A percentile compares a stretch with the other conserved stretches of the same genome.
phyloP scores from a whole-genome alignment of 257 asterid species.

The Echium plantagineum region DNA sequence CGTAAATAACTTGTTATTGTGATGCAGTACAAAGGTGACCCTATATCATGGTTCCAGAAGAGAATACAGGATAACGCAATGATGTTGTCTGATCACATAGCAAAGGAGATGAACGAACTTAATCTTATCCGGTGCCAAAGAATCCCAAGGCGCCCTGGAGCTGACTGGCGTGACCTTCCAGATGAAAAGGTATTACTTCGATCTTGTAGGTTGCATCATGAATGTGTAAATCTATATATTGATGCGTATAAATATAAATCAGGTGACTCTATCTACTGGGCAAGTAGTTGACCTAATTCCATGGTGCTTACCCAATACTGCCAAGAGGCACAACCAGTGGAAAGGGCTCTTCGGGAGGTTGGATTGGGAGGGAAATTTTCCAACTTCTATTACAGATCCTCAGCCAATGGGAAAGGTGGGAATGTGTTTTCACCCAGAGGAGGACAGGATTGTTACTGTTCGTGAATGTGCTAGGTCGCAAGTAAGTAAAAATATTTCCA shows the following conservation, averaged over 20 bases:
- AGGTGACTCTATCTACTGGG: conserved; percentile 74
- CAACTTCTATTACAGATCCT: conserved; percentile 83
- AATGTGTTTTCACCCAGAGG: conserved; percentile 91
- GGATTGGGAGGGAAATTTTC: conserved; percentile 95
- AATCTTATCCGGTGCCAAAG: conserved; percentile 70
- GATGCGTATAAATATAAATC: conserved; percentile 8
- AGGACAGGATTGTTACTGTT: conserved; percentile 88
- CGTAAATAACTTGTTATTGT: conserved; percentile 11
- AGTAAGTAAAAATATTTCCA: conserved; percentile 27
- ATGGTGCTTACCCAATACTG: conserved; percentile 93
- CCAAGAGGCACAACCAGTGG: conserved; percentile 98
- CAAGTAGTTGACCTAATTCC: conserved; percentile 82
- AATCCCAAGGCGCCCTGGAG: conserved; percentile 12
- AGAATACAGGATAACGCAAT: conserved; percentile 51
- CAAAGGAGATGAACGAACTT: conserved; percentile 86
- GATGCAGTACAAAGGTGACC: conserved; percentile 63
- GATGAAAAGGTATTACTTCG: conserved; percentile 58
- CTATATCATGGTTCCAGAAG: conserved; percentile 83
- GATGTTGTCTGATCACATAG: conserved; percentile 50
- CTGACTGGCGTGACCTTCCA: conserved; percentile 95
- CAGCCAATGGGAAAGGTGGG: conserved; percentile 96
- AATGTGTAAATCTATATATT: not conserved
- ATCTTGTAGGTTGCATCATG: not conserved
- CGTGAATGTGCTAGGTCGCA: conserved; percentile 97
- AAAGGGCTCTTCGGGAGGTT: conserved; percentile 85